Evolutionary conservation across 2,329 filamentous ascomycete genomes (phyloP).

Genomic region (Paecilomyces niveus): DNA sequence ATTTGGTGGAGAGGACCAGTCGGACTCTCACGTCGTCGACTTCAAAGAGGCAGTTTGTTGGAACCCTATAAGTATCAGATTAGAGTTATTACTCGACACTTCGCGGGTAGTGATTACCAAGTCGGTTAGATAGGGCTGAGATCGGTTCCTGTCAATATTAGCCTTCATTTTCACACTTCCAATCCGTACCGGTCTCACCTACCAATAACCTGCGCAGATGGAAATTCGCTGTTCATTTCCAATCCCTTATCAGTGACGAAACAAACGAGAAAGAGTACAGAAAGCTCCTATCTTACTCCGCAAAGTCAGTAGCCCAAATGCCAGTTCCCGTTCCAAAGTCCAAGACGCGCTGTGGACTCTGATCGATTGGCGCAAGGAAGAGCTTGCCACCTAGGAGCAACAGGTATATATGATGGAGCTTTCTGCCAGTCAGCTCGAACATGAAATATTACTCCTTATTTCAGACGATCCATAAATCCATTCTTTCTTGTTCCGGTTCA

Average conservation of each 20-base stretch:
- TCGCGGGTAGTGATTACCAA: background rate
- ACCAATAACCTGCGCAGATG: conserved; percentile 14
- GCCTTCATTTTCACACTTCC: too few species aligned
- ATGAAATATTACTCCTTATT: too few species aligned
- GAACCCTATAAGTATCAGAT: conserved; percentile 23
- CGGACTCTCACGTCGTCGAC: conserved; percentile 37
- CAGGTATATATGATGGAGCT: conserved; percentile 15
- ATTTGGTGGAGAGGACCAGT: conserved; percentile 30
- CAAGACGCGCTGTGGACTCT: conserved; percentile 24
- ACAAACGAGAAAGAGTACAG: too few species aligned
- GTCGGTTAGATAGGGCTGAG: conserved; percentile 10
- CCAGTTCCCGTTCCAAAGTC: conserved; percentile 31
- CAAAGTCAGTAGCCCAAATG: conserved; percentile 38
- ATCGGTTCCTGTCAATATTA: conserved; percentile 1
- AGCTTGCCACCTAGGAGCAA: conserved; percentile 15
- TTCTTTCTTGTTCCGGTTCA: too few species aligned
- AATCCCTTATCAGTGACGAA: background rate
- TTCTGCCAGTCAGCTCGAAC: too few species aligned
- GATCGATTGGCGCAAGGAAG: conserved; percentile 19
- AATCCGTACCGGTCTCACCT: background rate
- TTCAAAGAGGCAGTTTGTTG: conserved; percentile 46
- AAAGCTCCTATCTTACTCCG: conserved; percentile 5
- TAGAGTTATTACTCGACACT: background rate
- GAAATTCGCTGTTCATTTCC: conserved; percentile 3
- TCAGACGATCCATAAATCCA: too few species aligned